Conservation (phyloP, 2,329 filamentous ascomycete genomes). For the Fusarium pseudocircinatum region DNA sequence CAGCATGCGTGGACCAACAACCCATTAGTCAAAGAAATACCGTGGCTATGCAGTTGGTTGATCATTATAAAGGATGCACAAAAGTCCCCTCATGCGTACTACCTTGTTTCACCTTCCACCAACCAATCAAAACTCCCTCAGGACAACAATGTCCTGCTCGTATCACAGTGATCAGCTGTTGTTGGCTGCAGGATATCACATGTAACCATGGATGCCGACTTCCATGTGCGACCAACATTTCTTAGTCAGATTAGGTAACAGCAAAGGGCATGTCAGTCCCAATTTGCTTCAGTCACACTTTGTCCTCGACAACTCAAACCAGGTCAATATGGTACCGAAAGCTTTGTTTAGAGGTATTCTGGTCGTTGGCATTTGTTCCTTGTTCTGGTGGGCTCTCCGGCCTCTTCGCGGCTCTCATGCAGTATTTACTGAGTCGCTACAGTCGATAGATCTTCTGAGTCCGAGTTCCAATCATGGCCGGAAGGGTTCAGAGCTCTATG, state of each 20-base stretch:
- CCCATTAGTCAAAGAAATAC: not conserved
- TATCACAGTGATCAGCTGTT: not conserved
- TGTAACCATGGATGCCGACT: not conserved
- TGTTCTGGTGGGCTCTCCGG: not conserved
- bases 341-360: not conserved
- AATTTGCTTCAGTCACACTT: not conserved
- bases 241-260: not conserved
- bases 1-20: no score
- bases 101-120: not conserved
- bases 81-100: not conserved
- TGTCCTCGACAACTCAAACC: no score
- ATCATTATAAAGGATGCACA: not conserved
- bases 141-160: not conserved
- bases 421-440: conserved; percentile 20
- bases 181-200: not conserved
- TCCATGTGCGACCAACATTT: not conserved
- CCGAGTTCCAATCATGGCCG: conserved; percentile 17
- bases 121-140: not conserved
- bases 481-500: conserved; percentile 38
- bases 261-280: not conserved
- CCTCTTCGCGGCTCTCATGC: conserved; percentile 1
- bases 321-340: not conserved
- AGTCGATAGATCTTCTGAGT: conserved; percentile 5
- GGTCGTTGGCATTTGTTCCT: not conserved
- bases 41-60: not conserved